phyloP scores from a whole-genome alignment of 352 stramenopile species.

The Phytophthora citrophthora region DNA sequence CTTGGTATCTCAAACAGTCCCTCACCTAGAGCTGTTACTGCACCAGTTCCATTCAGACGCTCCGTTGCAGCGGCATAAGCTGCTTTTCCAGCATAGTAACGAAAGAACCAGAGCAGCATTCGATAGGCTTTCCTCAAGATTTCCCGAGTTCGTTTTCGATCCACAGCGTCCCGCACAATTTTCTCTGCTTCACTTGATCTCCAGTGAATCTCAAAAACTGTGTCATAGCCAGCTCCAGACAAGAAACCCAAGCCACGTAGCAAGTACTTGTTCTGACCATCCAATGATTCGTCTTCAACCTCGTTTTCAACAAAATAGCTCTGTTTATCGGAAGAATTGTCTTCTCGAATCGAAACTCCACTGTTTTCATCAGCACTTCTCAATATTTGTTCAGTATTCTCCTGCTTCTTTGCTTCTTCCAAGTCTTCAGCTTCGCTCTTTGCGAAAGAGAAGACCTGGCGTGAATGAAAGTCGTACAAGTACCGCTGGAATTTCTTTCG shows the following conservation, averaged over 20 bases:
- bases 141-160: slow-evolving; percentile 60
- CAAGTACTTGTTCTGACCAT: slow-evolving; percentile 34
- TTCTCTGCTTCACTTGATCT: slow-evolving; percentile 52
- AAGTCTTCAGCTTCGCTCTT: slow-evolving; percentile 19
- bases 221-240: slow-evolving; percentile 36
- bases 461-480: slow-evolving; percentile 69
- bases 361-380: neutral
- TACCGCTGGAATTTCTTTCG: slow-evolving; percentile 55
- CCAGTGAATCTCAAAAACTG: slow-evolving; percentile 69
- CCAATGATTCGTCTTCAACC: neutral
- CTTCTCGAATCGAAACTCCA: neutral
- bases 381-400: neutral
- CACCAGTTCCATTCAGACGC: neutral
- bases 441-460: slow-evolving; percentile 61
- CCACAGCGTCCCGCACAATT: slow-evolving; percentile 66
- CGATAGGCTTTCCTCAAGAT: slow-evolving; percentile 57
- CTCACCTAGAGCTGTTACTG: slow-evolving; percentile 16
- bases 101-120: slow-evolving; percentile 71
- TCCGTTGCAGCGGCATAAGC: slow-evolving; percentile 16
- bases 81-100: slow-evolving; percentile 50
- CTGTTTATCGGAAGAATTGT: neutral
- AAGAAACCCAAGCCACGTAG: slow-evolving; percentile 40
- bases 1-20: slow-evolving; percentile 58
- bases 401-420: slow-evolving; percentile 2
- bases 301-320: neutral